Percentiles rank a stretch among this genome's conserved stretches.
Conservation (phyloP, 768 basidiomycete species). For the Pisolithus orientalis region DNA sequence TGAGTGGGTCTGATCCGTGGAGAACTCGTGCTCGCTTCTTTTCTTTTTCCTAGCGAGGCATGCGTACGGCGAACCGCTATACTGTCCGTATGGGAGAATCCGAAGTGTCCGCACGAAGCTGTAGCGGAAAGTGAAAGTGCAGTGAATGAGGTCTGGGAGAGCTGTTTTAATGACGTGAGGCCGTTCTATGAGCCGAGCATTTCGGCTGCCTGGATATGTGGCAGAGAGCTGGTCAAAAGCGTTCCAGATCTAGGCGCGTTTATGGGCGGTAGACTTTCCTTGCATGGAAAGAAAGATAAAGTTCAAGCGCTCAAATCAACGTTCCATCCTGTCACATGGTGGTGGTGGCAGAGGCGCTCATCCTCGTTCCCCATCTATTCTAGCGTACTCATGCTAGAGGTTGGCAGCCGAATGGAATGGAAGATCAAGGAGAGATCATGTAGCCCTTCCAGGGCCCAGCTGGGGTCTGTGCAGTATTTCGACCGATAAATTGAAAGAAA, state of each 20-base stretch:
- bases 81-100: constrained; percentile 74
- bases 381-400: too few relatives aligned
- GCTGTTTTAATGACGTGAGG: constrained; percentile 90
- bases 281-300: background rate
- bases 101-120: constrained; percentile 66
- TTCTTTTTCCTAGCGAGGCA: constrained; percentile 39
- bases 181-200: constrained; percentile 88
- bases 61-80: constrained; percentile 88
- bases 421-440: too few relatives aligned
- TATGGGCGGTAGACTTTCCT: constrained; percentile 13
- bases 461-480: too few relatives aligned
- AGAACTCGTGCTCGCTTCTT: background rate
- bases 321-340: too few relatives aligned
- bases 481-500: too few relatives aligned
- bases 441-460: too few relatives aligned
- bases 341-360: too few relatives aligned
- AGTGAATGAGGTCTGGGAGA: constrained; percentile 97
- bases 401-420: too few relatives aligned
- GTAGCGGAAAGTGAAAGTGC: constrained; percentile 81
- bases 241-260: constrained; percentile 22
- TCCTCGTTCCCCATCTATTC: too few relatives aligned
- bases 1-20: constrained; percentile 3
- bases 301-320: too few relatives aligned
- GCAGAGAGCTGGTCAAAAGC: background rate
- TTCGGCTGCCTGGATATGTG: background rate